phyloP scores from a whole-genome alignment of 768 basidiomycete species.

The Hysterangium stoloniferum region DNA sequence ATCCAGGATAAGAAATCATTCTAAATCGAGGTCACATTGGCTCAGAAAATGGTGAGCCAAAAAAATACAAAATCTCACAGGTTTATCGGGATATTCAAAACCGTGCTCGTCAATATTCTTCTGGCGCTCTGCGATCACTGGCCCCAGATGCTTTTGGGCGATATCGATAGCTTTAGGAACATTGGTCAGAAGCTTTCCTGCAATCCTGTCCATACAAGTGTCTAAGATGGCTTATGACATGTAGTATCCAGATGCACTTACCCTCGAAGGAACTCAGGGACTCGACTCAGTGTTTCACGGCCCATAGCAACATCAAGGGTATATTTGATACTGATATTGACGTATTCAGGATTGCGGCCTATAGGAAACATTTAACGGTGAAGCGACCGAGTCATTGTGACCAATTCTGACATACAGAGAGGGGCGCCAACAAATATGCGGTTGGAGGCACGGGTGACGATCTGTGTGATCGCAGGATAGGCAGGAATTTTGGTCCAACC shows the following conservation, averaged over 20 bases:
- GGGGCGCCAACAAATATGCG: constrained; percentile 43
- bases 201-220: constrained; percentile 16
- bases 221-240: not conserved
- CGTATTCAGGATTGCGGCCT: constrained; percentile 36
- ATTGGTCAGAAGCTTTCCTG: constrained; percentile 15
- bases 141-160: constrained; percentile 21
- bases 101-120: constrained; percentile 1
- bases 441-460: constrained; percentile 36
- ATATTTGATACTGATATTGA: constrained; percentile 25
- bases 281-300: constrained; percentile 16
- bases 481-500: constrained; percentile 29
- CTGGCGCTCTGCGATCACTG: constrained; percentile 16
- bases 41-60: not conserved
- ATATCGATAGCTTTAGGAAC: constrained; percentile 13
- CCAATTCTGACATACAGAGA: constrained; percentile 29
- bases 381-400: not conserved
- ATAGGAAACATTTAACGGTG: not conserved
- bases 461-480: constrained; percentile 20
- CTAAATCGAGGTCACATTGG: constrained; percentile 17
- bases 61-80: constrained; percentile 14
- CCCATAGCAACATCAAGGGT: constrained; percentile 22
- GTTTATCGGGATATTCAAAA: constrained; percentile 7
- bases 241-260: constrained; percentile 9
- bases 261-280: constrained; percentile 29
- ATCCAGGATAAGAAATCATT: constrained; percentile 42